Percentiles rank a stretch among this genome's conserved stretches.
Evolutionary conservation across 2,329 filamentous ascomycete genomes (phyloP).

Genomic region (Cytospora piceae): DNA sequence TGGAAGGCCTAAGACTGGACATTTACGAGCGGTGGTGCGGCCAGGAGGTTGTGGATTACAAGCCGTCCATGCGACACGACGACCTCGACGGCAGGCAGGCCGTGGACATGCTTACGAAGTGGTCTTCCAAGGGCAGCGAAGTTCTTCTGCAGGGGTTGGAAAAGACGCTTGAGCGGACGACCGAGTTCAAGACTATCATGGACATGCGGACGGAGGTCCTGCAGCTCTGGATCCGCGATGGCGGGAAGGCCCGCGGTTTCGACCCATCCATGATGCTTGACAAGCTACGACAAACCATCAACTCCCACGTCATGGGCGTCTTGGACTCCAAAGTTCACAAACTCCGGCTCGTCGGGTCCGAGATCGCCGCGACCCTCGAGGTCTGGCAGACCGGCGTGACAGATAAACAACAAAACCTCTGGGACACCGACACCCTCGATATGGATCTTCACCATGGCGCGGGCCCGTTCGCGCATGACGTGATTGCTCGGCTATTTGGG

Average conservation of each 20-base stretch:
- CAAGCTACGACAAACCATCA: constrained; percentile 69
- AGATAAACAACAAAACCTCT: constrained; percentile 60
- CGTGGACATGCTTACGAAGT: constrained; percentile 62
- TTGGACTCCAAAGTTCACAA: constrained; percentile 66
- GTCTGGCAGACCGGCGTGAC: constrained; percentile 61
- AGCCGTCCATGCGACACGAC: constrained; percentile 83
- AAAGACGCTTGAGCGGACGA: constrained; percentile 60
- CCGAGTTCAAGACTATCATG: constrained; percentile 70
- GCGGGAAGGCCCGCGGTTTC: constrained; percentile 66
- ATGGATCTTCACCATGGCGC: constrained; percentile 70
- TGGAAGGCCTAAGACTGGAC: constrained; percentile 77
- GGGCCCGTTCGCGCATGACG: constrained; percentile 67
- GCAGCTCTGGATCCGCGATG: constrained; percentile 75
- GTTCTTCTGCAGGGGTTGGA: constrained; percentile 65
- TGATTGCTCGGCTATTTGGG: constrained; percentile 73
- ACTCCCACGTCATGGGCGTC: constrained; percentile 66
- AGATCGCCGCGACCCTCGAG: constrained; percentile 64
- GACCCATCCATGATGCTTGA: constrained; percentile 71
- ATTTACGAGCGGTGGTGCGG: constrained; percentile 79
- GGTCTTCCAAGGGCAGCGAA: constrained; percentile 65
- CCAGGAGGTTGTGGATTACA: constrained; percentile 82
- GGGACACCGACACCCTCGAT: constrained; percentile 67
- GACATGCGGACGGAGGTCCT: constrained; percentile 71
- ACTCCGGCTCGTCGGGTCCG: constrained; percentile 66
- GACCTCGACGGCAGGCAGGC: constrained; percentile 67